Evolutionary conservation across 805 yeast species (phyloP), one percentile per base, ranked within the genome.

Genomic region (Blastobotrys peoriensis): DNA sequence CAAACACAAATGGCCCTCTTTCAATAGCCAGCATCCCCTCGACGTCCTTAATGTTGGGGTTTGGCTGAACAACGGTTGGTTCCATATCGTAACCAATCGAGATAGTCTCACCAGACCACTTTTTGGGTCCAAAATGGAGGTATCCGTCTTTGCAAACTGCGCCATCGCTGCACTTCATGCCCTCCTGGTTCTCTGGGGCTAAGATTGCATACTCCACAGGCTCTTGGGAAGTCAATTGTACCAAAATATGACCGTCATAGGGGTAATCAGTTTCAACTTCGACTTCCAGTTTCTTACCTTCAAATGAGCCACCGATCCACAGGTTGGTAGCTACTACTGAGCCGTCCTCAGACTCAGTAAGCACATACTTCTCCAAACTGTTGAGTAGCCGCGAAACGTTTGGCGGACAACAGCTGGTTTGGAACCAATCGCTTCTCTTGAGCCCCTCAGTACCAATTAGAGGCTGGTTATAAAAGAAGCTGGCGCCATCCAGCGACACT

Each of bases 371-470:
- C 18, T 38, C 60, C 22, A 58, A 45, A 37, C 52, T 49, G 41
- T 48, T 53, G 48, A 58, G 51, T 15, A 57, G 38, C 19, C 57
- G 52, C 2, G 61, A 50, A 22, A 56, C 58, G 38, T 58, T 58
- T 21, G 61, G 61, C 8, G 63, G 63, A 43, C 63, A 58, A 43
- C 63, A 58, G 15, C 55, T 44, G 39, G 45, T 36, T 17, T 18
- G 42, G 34, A 58, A 58, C 61, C 61, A 58, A 13, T 43, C 46
- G 33, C 48, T 48, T 40, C 63, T 45, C 27, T 45, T 40, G 5
- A 36, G 43, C 2, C 46, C 53, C n/a, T n/a, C n/a, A 3, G 21
- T 17, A 1, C 59, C 58, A 27, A 43, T 36, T 2, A 58, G 28
- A 13, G 57, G 63, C 22, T 58, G 57, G 27, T 54, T 49, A 36